A percentile compares a stretch with the other conserved stretches of the same genome.
Evolutionary conservation across 73 alveolate genomes (phyloP).

Genomic region (Uronychia binucleata): DNA sequence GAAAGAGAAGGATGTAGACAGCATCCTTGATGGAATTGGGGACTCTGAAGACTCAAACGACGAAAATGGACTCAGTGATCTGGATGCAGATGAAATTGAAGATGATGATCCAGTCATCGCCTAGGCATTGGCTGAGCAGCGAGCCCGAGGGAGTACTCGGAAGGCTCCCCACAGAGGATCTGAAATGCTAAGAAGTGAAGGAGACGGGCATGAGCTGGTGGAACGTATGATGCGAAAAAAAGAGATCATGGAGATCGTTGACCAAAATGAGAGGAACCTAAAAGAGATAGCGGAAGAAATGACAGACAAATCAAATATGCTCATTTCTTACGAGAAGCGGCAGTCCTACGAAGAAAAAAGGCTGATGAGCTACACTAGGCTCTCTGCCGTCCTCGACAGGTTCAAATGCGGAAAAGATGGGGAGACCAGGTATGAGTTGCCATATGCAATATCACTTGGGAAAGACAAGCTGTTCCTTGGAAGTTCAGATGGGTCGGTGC

Average conservation of each 20-base stretch:
- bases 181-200: background rate
- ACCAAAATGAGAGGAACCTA: constrained; percentile 43
- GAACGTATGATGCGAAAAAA: constrained; percentile 34
- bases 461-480: constrained; percentile 30
- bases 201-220: background rate
- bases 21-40: background rate
- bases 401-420: constrained; percentile 6
- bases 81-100: background rate
- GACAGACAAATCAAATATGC: constrained; percentile 23
- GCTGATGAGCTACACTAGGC: background rate
- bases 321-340: constrained; percentile 1
- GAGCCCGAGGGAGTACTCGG: background rate
- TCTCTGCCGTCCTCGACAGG: constrained; percentile 2
- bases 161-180: background rate
- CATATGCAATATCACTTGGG: constrained; percentile 13
- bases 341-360: constrained; percentile 20
- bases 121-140: background rate
- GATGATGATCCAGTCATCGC: background rate
- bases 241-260: constrained; percentile 51
- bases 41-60: background rate
- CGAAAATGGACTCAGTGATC: background rate
- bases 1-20: too few relatives aligned
- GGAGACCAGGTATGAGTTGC: background rate
- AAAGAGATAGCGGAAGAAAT: constrained; percentile 46
- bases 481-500: constrained; percentile 51